phyloP scores from a whole-genome alignment of 768 basidiomycete species.

The Mycena latifolia region DNA sequence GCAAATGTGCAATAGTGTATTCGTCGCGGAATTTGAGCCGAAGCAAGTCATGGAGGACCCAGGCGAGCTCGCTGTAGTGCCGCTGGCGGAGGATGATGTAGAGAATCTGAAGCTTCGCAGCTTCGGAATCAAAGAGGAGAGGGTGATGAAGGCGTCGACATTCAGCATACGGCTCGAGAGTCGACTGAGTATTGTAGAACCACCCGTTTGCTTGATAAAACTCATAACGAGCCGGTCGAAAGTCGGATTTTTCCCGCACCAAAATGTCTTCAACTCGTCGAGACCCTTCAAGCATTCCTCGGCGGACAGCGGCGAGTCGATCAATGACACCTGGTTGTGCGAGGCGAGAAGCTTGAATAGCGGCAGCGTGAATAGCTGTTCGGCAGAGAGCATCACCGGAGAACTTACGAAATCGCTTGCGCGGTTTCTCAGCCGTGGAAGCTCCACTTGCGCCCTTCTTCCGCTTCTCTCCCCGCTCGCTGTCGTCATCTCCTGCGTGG shows the following conservation, averaged over 20 bases:
- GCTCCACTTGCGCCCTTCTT: not conserved
- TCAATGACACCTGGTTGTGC: not conserved
- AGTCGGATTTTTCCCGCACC: not conserved
- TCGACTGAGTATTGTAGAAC: not conserved
- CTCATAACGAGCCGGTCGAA: not conserved
- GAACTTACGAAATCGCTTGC: not conserved
- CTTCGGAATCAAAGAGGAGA: not conserved
- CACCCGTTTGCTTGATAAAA: not conserved
- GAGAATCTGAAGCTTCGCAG: not conserved
- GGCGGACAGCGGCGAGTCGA: not conserved
- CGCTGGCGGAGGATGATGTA: not conserved
- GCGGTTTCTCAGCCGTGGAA: not conserved
- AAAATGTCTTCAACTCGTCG: not conserved
- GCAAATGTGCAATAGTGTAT: not conserved
- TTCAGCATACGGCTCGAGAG: no score
- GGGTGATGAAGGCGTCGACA: not conserved
- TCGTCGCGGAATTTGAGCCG: not conserved
- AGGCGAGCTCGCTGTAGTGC: not conserved
- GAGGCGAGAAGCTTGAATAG: not conserved
- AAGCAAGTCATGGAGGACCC: not conserved
- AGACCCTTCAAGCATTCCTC: not conserved
- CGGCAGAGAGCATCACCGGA: not conserved
- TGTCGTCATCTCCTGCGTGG: not conserved
- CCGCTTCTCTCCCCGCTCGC: not conserved
- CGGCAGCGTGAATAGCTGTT: not conserved